phyloP scores from a whole-genome alignment of 2,329 filamentous ascomycete genomes.

The Dothistroma pini region DNA sequence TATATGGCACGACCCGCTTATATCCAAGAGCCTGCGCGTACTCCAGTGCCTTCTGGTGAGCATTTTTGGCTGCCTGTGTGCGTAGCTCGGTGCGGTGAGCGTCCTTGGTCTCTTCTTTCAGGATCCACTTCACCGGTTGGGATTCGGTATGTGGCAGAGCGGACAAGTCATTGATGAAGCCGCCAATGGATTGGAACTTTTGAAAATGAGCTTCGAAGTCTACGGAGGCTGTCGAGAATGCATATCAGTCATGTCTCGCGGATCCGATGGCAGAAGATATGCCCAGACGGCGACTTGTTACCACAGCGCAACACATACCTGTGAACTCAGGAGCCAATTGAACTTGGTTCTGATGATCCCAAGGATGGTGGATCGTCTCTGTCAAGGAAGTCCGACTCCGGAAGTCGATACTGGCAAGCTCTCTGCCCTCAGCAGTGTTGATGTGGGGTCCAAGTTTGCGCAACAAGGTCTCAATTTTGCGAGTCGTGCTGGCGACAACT shows the following conservation, averaged over 20 bases:
- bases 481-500: neutral
- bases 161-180: neutral
- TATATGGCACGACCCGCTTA: conserved; percentile 1
- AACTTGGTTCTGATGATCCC: neutral
- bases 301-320: neutral
- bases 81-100: conserved; percentile 8
- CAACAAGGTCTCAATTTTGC: conserved; percentile 8
- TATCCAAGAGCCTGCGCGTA: conserved; percentile 14
- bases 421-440: conserved; percentile 5
- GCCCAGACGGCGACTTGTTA: neutral
- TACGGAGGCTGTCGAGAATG: neutral
- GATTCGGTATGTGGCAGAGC: conserved; percentile 4
- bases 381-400: conserved; percentile 14
- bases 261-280: no score
- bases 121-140: conserved; percentile 9
- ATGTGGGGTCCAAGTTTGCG: conserved; percentile 5
- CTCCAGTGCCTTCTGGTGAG: conserved; percentile 10
- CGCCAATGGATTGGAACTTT: conserved; percentile 4
- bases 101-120: conserved; percentile 8
- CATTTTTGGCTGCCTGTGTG: conserved; percentile 10
- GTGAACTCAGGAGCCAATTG: neutral
- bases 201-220: conserved; percentile 11
- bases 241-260: neutral
- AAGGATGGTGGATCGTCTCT: conserved; percentile 5
- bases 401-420: conserved; percentile 6